Conservation (phyloP, 345 rosid genomes). For the Murraya koenigii region DNA sequence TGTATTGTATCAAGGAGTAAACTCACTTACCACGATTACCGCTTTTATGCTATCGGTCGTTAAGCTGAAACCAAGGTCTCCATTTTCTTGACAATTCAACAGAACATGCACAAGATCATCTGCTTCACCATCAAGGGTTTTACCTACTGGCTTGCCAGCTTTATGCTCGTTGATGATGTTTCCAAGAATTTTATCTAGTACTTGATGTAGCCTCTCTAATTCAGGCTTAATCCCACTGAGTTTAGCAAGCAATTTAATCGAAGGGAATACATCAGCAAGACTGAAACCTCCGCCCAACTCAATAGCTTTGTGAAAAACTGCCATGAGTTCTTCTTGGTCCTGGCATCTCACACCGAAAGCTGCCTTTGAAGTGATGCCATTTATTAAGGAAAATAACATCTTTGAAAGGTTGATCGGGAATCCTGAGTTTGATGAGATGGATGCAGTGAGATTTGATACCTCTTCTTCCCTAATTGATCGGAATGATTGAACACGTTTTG, state of each 20-base stretch:
- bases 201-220: neutral
- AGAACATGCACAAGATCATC: conserved; percentile 39
- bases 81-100: conserved; percentile 20
- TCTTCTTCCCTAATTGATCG: neutral
- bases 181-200: conserved; percentile 24
- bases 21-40: conserved; percentile 26
- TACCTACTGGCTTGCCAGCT: neutral
- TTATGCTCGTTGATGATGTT: conserved; percentile 30
- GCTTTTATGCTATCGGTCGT: conserved; percentile 31
- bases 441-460: neutral
- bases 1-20: neutral
- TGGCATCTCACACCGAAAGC: neutral
- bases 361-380: neutral
- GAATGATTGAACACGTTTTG: neutral
- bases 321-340: neutral
- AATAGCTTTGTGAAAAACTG: too few relatives aligned
- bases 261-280: neutral
- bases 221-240: neutral
- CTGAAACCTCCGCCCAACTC: neutral
- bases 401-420: neutral
- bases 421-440: neutral
- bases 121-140: neutral
- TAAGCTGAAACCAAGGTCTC: conserved; percentile 18
- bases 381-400: neutral
- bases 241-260: neutral